Evolutionary conservation across 495 filamentous ascomycete genomes (phyloP), one percentile per base, ranked within the genome.

Genomic region (Rhizodiscina lignyota): DNA sequence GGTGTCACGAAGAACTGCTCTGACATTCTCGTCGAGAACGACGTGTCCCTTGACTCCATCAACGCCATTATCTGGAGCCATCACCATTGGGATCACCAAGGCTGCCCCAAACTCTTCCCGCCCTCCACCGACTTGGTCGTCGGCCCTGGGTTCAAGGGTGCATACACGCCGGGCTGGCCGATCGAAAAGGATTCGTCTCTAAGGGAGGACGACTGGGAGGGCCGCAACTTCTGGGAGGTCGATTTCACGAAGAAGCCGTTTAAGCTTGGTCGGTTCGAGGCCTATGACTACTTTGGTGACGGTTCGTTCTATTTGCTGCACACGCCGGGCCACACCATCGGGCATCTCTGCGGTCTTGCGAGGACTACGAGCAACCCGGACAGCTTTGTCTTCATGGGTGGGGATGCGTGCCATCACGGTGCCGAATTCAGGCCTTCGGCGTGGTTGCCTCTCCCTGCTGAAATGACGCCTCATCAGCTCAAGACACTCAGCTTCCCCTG

Each of bases 1-100:
- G 31, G 42, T 1, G 64, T 64, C 2, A 51, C 62, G 1, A 63
- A 65, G 35, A 52, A 64, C 24, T 61, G 76, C 0, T 47, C 44
- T 11, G 67, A 72, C 13, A 61, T 70, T 23, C 44, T 75, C 1
- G 37, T 57, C 4, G 60, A 62, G 11, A 41, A 62, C 30, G 64
- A 59, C 4, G 44, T 70, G 10, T 6, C 8, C 8, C 30, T 32
- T 10, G 6, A 6, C 17, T 10, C 10, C 6, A 34, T 35, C 24
- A 37, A 37, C n/a, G 35, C 23, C 36, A 29, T 22, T 5, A 21
- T 39, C 11, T 39, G n/a, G 19, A 34, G 22, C 24, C 35, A 37
- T 20, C 21, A n/a, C 5, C 35, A 37, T 18, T 38, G 42, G 17
- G 56, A 59, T 28, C 56, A 59, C 30, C 54, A 39, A 0, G 56